Conservation (phyloP, 805 yeast species). For the Cyberlindnera bimundalis region DNA sequence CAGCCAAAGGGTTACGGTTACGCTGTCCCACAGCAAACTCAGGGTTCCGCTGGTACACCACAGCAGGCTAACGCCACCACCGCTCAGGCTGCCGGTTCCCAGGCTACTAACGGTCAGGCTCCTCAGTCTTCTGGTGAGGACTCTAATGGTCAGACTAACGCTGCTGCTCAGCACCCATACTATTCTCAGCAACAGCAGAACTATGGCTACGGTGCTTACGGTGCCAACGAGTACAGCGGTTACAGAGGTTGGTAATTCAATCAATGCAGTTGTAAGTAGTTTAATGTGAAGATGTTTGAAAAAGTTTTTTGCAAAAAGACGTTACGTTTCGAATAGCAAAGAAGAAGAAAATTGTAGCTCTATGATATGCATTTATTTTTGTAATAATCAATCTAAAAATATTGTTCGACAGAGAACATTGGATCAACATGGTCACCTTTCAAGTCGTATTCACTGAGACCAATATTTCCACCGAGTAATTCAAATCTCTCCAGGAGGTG, state of each 20-base stretch:
- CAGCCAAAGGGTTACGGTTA: constrained; percentile 25
- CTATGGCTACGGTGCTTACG: constrained; percentile 11
- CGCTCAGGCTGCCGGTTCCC: constrained; percentile 15
- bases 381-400: too few species aligned
- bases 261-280: neutral
- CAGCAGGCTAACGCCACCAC: constrained; percentile 10
- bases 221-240: constrained; percentile 16
- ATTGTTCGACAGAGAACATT: constrained; percentile 6
- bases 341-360: too few species aligned
- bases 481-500: constrained; percentile 65
- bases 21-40: constrained; percentile 15
- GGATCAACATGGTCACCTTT: constrained; percentile 39
- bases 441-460: constrained; percentile 77
- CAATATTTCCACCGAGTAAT: constrained; percentile 64
- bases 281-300: constrained; percentile 6
- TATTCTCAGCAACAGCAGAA: constrained; percentile 26
- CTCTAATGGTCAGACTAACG: constrained; percentile 18
- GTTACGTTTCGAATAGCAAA: neutral
- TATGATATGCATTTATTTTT: too few species aligned
- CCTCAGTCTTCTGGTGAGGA: constrained; percentile 18
- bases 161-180: constrained; percentile 24
- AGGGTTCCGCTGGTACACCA: constrained; percentile 11
- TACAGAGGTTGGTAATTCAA: constrained; percentile 14
- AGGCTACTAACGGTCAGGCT: constrained; percentile 10
- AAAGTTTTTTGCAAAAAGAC: constrained; percentile 1